These are phyloP conservation scores for Suillus occidentalis DNA, from an alignment of 768 basidiomycete genomes.

Conservation along the genomic window DNA sequence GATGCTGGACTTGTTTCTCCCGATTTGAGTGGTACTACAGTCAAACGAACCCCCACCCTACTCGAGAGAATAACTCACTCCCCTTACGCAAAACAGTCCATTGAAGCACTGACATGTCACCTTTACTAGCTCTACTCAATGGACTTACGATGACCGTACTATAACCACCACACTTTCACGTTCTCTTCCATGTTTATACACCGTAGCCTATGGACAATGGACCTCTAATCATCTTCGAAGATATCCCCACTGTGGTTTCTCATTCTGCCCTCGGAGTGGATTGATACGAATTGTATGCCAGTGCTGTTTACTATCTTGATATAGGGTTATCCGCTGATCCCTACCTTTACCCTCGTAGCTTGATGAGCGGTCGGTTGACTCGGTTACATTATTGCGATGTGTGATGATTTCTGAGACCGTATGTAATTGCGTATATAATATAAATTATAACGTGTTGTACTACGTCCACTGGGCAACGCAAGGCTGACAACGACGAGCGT, in stretches of 20 bases:
- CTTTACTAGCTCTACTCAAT: neutral
- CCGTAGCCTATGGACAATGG: constrained; percentile 20
- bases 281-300: neutral
- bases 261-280: neutral
- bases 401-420: neutral
- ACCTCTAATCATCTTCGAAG: constrained; percentile 11
- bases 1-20: constrained; percentile 23
- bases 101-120: neutral
- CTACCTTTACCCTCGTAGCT: neutral
- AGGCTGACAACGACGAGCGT: neutral
- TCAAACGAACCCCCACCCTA: constrained; percentile 25
- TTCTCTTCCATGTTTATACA: constrained; percentile 10
- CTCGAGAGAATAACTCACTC: constrained; percentile 12
- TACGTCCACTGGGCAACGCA: constrained; percentile 1
- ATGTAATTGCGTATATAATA: neutral
- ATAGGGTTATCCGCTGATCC: neutral
- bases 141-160: constrained; percentile 12
- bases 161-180: constrained; percentile 8
- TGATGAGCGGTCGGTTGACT: neutral
- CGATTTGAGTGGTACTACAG: neutral
- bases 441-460: neutral
- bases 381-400: constrained; percentile 1
- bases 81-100: neutral
- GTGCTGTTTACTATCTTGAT: neutral
- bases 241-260: neutral